A percentile compares a stretch with the other conserved stretches of the same genome.
Evolutionary conservation across 2,329 filamentous ascomycete species (phyloP).

Genomic region (Fusarium marasasianum): DNA sequence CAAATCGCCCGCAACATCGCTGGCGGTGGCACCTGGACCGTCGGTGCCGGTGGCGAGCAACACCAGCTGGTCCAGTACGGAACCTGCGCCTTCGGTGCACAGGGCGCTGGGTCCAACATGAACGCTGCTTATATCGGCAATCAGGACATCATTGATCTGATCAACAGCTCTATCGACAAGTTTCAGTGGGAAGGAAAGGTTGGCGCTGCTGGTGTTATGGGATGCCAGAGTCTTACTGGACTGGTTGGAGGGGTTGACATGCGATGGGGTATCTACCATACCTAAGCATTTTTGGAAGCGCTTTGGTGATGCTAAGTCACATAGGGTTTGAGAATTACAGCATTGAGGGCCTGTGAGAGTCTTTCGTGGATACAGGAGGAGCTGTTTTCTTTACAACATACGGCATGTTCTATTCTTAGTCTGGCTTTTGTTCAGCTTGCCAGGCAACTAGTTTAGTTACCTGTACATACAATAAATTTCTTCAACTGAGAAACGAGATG

Average conservation of each 20-base stretch:
- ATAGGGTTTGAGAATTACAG: not conserved
- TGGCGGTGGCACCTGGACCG: not conserved
- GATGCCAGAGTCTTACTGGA: not conserved
- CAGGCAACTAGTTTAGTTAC: not conserved
- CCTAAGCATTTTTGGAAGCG: not conserved
- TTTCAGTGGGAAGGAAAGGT: not conserved
- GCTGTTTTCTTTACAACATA: not conserved
- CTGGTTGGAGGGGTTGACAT: not conserved
- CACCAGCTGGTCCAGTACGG: not conserved
- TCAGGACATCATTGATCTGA: not conserved
- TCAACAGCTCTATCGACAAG: not conserved
- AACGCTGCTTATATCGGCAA: not conserved
- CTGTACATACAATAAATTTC: not conserved
- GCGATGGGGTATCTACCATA: not conserved
- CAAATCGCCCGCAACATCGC: not conserved
- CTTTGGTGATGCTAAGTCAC: rapidly evolving
- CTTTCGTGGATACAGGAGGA: too few relatives aligned
- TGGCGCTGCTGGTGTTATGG: not conserved
- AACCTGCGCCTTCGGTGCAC: not conserved
- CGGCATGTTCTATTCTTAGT: not conserved
- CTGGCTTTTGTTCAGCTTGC: not conserved
- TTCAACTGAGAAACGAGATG: too few relatives aligned
- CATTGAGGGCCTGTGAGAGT: rapidly evolving
- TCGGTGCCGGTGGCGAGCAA: not conserved
- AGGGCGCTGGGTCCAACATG: not conserved